These are phyloP conservation scores for Phytophthora pinifolia DNA, from an alignment of 352 stramenopile species.

Conservation along the genomic window DNA sequence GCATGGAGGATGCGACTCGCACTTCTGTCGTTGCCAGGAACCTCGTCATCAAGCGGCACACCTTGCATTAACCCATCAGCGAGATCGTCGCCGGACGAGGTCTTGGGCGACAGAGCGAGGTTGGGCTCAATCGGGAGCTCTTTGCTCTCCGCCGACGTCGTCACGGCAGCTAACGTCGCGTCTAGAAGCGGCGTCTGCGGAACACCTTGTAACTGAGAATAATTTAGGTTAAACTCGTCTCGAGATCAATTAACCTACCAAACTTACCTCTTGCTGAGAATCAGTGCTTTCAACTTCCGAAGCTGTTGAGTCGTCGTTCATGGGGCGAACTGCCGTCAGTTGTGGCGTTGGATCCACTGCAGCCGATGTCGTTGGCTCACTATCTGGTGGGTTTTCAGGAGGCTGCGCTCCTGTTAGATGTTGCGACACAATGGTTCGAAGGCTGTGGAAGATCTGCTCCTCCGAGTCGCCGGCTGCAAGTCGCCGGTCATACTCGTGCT, in stretches of 20 bases:
- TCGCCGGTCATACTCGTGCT: conserved; percentile 42
- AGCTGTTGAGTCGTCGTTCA: conserved; percentile 3
- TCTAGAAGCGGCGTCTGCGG: conserved; percentile 8
- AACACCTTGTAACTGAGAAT: background rate
- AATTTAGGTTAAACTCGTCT: background rate
- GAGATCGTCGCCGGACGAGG: background rate
- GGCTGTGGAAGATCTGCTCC: conserved; percentile 42
- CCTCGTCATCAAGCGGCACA: conserved; percentile 2
- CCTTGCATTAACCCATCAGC: conserved; percentile 1
- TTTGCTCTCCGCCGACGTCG: conserved; percentile 5
- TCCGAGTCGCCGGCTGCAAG: conserved; percentile 37
- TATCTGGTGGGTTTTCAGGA: background rate
- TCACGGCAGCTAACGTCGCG: conserved; percentile 20
- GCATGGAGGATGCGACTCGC: background rate
- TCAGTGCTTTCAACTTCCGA: conserved; percentile 5
- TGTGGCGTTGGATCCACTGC: background rate
- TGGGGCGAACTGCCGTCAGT: background rate
- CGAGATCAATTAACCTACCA: too few relatives aligned
- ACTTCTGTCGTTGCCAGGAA: background rate
- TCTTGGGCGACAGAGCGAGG: conserved; percentile 2
- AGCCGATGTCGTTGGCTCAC: background rate
- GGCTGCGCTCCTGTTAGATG: conserved; percentile 5
- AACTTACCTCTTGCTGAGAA: conserved; percentile 1
- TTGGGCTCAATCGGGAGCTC: conserved; percentile 8
- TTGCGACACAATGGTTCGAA: conserved; percentile 37